Evolutionary conservation across 768 basidiomycete genomes (phyloP).

Genomic region (Suillus subluteus): DNA sequence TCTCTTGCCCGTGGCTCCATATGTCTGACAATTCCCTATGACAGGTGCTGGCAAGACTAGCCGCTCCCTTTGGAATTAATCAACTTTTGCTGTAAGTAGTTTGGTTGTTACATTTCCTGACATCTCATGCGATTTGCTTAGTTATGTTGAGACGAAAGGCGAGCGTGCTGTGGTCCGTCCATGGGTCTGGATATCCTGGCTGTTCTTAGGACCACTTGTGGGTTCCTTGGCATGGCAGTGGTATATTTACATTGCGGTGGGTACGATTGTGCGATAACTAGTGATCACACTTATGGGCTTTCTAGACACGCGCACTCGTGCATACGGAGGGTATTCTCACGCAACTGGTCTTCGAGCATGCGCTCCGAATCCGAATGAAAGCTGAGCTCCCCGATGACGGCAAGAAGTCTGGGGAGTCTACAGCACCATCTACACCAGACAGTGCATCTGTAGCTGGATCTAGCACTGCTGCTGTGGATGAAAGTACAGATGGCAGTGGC

Average conservation of each 20-base stretch:
- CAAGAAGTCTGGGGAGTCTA: slow-evolving; percentile 8
- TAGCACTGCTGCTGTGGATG: slow-evolving; percentile 16
- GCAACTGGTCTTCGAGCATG: slow-evolving; percentile 56
- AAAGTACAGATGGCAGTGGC: slow-evolving; percentile 10
- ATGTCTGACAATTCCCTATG: neutral
- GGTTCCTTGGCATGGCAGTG: slow-evolving; percentile 51
- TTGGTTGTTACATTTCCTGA: neutral
- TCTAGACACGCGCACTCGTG: slow-evolving; percentile 46
- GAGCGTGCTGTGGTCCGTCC: slow-evolving; percentile 54
- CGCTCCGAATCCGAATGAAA: slow-evolving; percentile 56
- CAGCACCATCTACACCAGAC: slow-evolving; percentile 13
- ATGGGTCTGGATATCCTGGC: slow-evolving; percentile 67
- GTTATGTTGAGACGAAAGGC: slow-evolving; percentile 61
- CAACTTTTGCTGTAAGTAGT: slow-evolving; percentile 31
- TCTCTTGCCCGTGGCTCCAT: too few species aligned
- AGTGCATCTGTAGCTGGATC: slow-evolving; percentile 17
- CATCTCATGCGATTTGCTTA: slow-evolving; percentile 23
- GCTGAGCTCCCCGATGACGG: slow-evolving; percentile 21
- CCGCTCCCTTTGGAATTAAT: slow-evolving; percentile 36
- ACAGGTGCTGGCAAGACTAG: slow-evolving; percentile 27
- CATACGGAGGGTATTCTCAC: slow-evolving; percentile 56
- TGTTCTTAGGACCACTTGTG: slow-evolving; percentile 52
- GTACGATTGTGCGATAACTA: slow-evolving; percentile 15
- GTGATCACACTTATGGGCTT: neutral
- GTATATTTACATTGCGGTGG: slow-evolving; percentile 48